A percentile compares a stretch with the other conserved stretches of the same genome.
phyloP scores from a whole-genome alignment of 192 early-diverging fungal genomes.

The Umbelopsis isabellina region DNA sequence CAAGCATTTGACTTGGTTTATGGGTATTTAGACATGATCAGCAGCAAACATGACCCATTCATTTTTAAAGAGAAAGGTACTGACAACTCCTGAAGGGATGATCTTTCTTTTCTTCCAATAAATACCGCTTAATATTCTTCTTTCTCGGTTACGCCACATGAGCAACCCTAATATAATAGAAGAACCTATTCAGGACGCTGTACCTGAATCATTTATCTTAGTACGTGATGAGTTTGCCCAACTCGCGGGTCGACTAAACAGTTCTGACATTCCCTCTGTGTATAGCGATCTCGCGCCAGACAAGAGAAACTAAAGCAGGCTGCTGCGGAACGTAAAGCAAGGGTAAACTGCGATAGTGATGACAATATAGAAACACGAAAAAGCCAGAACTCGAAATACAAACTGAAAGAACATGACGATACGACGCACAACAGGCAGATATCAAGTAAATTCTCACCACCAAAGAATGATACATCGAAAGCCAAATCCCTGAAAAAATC shows the following conservation, averaged over 20 bases:
- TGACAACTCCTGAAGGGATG: slow-evolving; percentile 15
- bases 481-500: slow-evolving; percentile 4
- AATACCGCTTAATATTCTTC: not conserved
- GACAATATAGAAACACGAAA: not conserved
- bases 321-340: slow-evolving; percentile 10
- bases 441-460: not conserved
- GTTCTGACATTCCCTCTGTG: not conserved
- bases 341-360: slow-evolving; percentile 7
- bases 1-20: too few species aligned
- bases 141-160: not conserved
- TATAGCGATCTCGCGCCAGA: slow-evolving; percentile 16
- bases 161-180: not conserved
- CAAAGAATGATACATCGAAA: not conserved
- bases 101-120: not conserved
- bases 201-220: slow-evolving; percentile 6
- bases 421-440: not conserved
- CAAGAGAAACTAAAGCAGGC: slow-evolving; percentile 15
- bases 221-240: not conserved
- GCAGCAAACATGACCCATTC: not conserved
- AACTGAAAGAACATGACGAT: not conserved
- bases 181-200: not conserved
- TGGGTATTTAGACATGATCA: slow-evolving; percentile 5
- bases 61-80: not conserved
- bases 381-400: not conserved
- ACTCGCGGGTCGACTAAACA: not conserved